These are phyloP conservation scores for Pittosporum tobira DNA, from an alignment of 129 eudicot species.

Conservation along the genomic window DNA sequence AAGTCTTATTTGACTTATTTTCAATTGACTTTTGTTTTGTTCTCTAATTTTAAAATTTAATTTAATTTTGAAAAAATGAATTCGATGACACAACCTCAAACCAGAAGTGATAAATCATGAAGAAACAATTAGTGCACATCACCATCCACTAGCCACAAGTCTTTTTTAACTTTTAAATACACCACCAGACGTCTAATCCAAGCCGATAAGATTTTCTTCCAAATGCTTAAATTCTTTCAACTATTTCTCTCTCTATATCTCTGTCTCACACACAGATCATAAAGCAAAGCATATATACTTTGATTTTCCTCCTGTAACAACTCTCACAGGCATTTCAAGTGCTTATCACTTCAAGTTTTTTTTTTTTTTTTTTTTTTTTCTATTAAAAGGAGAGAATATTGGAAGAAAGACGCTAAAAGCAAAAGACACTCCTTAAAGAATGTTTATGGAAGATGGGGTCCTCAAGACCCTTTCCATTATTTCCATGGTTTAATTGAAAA, in stretches of 20 bases:
- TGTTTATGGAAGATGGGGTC: neutral
- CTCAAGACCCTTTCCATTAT: neutral
- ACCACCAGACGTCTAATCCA: too few relatives aligned
- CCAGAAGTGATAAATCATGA: neutral
- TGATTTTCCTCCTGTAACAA: constrained; percentile 1
- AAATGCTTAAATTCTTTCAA: too few relatives aligned
- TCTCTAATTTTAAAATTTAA: too few relatives aligned
- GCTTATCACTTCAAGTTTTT: neutral
- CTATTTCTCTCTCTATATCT: too few relatives aligned
- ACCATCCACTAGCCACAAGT: neutral
- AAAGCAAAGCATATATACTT: constrained; percentile 3
- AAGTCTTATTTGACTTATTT: too few relatives aligned
- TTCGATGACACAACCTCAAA: too few relatives aligned
- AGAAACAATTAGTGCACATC: neutral
- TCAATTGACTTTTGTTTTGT: too few relatives aligned
- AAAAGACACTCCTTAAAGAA: neutral
- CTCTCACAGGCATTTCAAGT: constrained; percentile 6
- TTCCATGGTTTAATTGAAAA: neutral
- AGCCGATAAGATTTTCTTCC: too few relatives aligned
- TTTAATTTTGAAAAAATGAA: too few relatives aligned
- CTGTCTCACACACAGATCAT: neutral
- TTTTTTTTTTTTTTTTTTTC: too few relatives aligned
- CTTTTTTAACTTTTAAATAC: too few relatives aligned
- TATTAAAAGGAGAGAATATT: neutral
- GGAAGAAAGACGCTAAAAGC: too few relatives aligned